These are phyloP conservation scores for Actinomortierella wolfii DNA, from an alignment of 371 early-diverging fungal species.

Conservation along the genomic window DNA sequence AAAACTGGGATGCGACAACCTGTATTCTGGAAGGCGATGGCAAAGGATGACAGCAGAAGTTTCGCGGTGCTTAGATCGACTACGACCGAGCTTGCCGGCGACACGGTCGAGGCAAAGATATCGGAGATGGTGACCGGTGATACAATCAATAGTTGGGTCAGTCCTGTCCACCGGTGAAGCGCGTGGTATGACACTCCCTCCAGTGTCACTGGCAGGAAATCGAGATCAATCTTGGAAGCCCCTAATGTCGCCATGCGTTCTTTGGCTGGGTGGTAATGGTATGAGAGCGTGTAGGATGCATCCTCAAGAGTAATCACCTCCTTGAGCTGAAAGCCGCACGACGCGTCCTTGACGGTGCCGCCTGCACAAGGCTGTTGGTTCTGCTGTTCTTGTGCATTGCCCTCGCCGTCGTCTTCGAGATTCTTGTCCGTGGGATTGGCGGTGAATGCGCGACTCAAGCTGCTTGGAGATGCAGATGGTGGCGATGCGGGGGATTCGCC, in stretches of 20 bases:
- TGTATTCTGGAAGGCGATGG: conserved; percentile 77
- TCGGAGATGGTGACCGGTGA: conserved; percentile 46
- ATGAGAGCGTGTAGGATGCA: conserved; percentile 37
- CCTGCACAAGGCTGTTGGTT: no score
- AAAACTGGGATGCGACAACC: conserved; percentile 79
- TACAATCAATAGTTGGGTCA: conserved; percentile 41
- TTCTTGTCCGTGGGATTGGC: no score
- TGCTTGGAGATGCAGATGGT: no score
- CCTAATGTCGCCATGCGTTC: conserved; percentile 17
- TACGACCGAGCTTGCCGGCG: conserved; percentile 30
- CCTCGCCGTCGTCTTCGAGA: no score
- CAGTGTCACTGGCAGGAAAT: conserved; percentile 27
- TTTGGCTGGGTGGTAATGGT: conserved; percentile 42
- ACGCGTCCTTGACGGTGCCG: no score
- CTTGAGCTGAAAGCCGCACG: conserved; percentile 12
- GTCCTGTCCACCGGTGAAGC: conserved; percentile 42
- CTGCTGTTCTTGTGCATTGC: no score
- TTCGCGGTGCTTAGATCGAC: conserved; percentile 72
- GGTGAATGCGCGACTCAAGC: no score
- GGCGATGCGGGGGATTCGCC: conserved; percentile 2
- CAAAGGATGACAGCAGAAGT: conserved; percentile 70
- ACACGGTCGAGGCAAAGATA: conserved; percentile 31
- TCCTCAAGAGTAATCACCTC: conserved; percentile 42
- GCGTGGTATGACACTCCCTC: conserved; percentile 27
- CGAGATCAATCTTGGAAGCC: conserved; percentile 25